Base-by-base conservation (phyloP, 1,284 basidiomycete genomes). In the Entoloma clypeatum region DNA sequence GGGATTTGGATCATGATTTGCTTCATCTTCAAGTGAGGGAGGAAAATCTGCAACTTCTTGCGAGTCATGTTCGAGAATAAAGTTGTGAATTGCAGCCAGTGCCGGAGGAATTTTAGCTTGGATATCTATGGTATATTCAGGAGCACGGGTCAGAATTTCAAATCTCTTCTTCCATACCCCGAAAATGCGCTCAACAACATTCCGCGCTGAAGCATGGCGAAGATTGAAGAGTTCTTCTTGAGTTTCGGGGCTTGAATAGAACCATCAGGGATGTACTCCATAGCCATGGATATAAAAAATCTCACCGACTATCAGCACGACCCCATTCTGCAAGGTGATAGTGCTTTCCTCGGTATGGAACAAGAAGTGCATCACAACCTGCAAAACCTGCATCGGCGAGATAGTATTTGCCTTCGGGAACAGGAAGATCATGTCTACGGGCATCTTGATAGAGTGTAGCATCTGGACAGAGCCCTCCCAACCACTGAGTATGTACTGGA, bases 351-450 rank as follows among this genome's bases (percentile, higher is more conserved):
- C 37, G 49, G 42, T 59, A 65, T 7, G 56, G 63, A 18, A 58
- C 48, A 18, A 71, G 49, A 1, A 68, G 42, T 1, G 47, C 29
- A 41, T 61, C 52, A 49, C 56, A 61, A 0, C 47, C 16, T 3
- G 50, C 51, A 57, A 65, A 70, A 0, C 67, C 64, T 10, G 64
- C 64, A 61, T 67, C 63, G 7, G 56, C 64, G 26, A 69, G 55
- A 39, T 65, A 68, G 39, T 46, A 61, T 37, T 58, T 58, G 5
- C 58, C 54, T 0, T 21, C 25, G 2, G 63, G 62, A 38, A 68
- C 54, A 0, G 5, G n/a, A 16, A 68, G 52, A 44, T 64, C 57
- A 5, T 24, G 33, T 2, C 46, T 19, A 1, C 50, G 50, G 2
- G 66, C 56, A 43, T 56, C 27, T 7, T 41, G 32, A 32, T 48